Evolutionary conservation across 352 stramenopile genomes (phyloP).

Genomic region (Phytophthora brassicae): DNA sequence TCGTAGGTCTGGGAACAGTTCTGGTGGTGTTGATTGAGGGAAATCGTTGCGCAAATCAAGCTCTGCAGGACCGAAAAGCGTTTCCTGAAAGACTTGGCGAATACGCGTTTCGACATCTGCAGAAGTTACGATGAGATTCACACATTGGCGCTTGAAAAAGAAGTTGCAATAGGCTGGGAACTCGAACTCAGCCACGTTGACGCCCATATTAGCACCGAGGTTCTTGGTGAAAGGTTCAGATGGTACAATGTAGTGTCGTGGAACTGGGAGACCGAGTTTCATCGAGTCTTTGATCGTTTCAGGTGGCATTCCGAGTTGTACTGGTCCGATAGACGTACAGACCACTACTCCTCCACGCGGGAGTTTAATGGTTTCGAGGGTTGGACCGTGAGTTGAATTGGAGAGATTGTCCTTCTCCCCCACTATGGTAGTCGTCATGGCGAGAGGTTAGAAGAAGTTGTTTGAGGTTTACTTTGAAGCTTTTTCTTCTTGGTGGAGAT

Average conservation of each 20-base stretch:
- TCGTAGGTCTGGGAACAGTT: slow-evolving; percentile 69
- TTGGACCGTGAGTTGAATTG: slow-evolving; percentile 6
- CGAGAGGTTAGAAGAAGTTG: background rate
- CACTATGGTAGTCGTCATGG: slow-evolving; percentile 29
- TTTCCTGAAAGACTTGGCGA: slow-evolving; percentile 89
- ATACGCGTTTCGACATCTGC: slow-evolving; percentile 80
- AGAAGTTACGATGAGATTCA: slow-evolving; percentile 86
- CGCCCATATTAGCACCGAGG: slow-evolving; percentile 92
- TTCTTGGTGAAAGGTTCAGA: slow-evolving; percentile 94
- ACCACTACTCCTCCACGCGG: slow-evolving; percentile 74
- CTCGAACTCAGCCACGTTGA: slow-evolving; percentile 97
- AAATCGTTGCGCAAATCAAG: slow-evolving; percentile 85
- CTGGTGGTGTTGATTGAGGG: slow-evolving; percentile 48
- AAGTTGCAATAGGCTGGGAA: slow-evolving; percentile 98
- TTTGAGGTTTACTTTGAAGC: background rate
- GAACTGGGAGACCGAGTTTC: slow-evolving; percentile 91
- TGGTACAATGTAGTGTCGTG: slow-evolving; percentile 95
- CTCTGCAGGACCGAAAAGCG: slow-evolving; percentile 75
- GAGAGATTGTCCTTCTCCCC: slow-evolving; percentile 14
- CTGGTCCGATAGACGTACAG: slow-evolving; percentile 76
- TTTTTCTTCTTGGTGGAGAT: slow-evolving; percentile 1
- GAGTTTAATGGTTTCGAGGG: slow-evolving; percentile 67
- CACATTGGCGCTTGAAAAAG: slow-evolving; percentile 90
- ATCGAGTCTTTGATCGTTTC: slow-evolving; percentile 98
- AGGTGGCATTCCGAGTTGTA: slow-evolving; percentile 93